These are phyloP conservation scores for Oryza rufipogon DNA, from an alignment of 176 grass and related monocot species.

Conservation along the genomic window DNA sequence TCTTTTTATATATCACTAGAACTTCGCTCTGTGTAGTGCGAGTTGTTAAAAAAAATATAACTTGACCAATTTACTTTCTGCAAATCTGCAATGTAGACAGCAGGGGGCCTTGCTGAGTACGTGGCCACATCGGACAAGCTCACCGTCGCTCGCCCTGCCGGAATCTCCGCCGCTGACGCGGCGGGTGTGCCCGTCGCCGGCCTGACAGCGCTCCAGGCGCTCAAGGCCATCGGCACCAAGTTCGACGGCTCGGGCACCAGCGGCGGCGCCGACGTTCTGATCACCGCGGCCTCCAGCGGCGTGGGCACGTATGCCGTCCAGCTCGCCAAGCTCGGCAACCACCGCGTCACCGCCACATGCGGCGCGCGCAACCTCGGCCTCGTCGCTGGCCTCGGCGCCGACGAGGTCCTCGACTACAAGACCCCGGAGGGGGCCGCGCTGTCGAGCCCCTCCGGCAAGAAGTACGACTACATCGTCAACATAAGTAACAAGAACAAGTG, in stretches of 20 bases:
- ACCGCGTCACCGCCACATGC: constrained; percentile 60
- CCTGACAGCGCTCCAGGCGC: constrained; percentile 40
- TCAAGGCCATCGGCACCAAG: constrained; percentile 38
- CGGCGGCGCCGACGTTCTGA: constrained; percentile 32
- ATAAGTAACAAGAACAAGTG: not conserved
- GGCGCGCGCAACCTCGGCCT: constrained; percentile 54
- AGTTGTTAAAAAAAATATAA: too few relatives aligned
- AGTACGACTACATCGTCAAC: constrained; percentile 45
- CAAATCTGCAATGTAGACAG: not conserved
- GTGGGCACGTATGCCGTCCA: constrained; percentile 56
- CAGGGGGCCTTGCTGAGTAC: constrained; percentile 58
- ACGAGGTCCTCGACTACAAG: constrained; percentile 60
- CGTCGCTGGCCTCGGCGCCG: constrained; percentile 42
- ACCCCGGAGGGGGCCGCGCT: constrained; percentile 42
- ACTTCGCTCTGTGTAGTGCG: too few relatives aligned
- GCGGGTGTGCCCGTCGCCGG: constrained; percentile 44
- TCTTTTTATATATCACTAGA: too few relatives aligned
- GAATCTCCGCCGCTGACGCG: constrained; percentile 39
- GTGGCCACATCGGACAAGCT: constrained; percentile 25
- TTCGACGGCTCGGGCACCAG: constrained; percentile 32
- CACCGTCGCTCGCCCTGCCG: constrained; percentile 16
- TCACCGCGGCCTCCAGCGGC: constrained; percentile 55
- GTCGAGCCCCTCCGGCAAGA: constrained; percentile 43
- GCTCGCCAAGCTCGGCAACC: constrained; percentile 48
- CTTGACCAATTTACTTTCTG: too few relatives aligned